Evolutionary conservation across 1,284 basidiomycete genomes (phyloP), one percentile per base, ranked within the genome.

Genomic region (Fistulina hepatica): DNA sequence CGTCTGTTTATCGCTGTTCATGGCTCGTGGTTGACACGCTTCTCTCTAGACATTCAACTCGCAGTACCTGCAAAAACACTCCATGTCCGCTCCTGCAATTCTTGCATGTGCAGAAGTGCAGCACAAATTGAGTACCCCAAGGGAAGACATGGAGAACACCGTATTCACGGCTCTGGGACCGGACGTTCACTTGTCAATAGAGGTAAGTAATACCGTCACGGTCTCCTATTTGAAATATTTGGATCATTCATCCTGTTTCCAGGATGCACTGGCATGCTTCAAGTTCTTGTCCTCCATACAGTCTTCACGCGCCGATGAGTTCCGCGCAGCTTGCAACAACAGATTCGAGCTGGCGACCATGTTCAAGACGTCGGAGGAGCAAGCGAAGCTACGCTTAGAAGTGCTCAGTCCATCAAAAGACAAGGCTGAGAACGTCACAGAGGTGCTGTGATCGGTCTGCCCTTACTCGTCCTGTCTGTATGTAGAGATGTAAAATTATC

Each of bases 1-100:
- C n/a, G n/a, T n/a, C n/a, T n/a, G n/a, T n/a, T n/a, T n/a, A n/a
- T n/a, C n/a, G n/a, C n/a, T n/a, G n/a, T n/a, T n/a, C n/a, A n/a
- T n/a, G n/a, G n/a, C n/a, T n/a, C n/a, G n/a, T n/a, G n/a, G n/a
- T n/a, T n/a, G n/a, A n/a, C n/a, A n/a, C n/a, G n/a, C n/a, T n/a
- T n/a, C n/a, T n/a, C n/a, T n/a, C n/a, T 76, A 81, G 27, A 69
- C 66, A 0, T 81, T 72, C 59, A 90, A 85, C 51, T 73, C 79
- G 7, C 75, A 82, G 44, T 88, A 79, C 47, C 64, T 86, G 10
- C 85, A 91, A 55, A 64, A 55, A 16, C 66, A 78, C 40, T 62
- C 73, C 1, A 51, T 58, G 2, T 67, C 67, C 20, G 63, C 72
- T 0, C 47, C 51, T 3, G 73, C 74, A 1, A 61, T 82, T 26